Evolutionary conservation across 2,329 filamentous ascomycete genomes (phyloP).

Genomic region (Didymella exigua): DNA sequence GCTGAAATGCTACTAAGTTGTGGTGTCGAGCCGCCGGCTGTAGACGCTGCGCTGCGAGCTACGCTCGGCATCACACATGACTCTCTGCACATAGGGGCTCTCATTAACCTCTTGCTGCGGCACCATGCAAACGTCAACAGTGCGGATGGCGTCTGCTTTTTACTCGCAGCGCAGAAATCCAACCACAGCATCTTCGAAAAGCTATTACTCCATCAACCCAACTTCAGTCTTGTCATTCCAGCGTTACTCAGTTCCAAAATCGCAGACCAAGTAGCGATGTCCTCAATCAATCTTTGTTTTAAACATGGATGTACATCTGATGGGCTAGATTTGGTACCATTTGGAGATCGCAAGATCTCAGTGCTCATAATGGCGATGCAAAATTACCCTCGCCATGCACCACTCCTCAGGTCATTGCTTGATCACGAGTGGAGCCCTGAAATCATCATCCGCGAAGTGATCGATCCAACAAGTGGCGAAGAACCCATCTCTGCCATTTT

Average conservation of each 20-base stretch:
- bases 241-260: conserved; percentile 60
- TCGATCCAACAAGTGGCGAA: conserved; percentile 55
- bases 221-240: conserved; percentile 60
- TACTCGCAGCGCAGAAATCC: conserved; percentile 36
- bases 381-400: conserved; percentile 32
- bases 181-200: conserved; percentile 31
- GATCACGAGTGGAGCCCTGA: conserved; percentile 45
- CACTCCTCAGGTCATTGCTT: conserved; percentile 29
- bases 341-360: conserved; percentile 19
- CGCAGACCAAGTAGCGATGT: conserved; percentile 52
- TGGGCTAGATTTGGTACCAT: conserved; percentile 21
- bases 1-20: conserved; percentile 31
- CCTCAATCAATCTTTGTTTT: conserved; percentile 60
- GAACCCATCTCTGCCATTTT: conserved; percentile 64
- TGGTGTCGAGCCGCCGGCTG: conserved; percentile 37
- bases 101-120: conserved; percentile 35
- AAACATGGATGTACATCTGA: conserved; percentile 52
- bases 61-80: conserved; percentile 24
- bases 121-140: conserved; percentile 40
- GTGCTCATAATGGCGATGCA: conserved; percentile 34
- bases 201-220: conserved; percentile 52
- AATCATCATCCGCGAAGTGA: conserved; percentile 51
- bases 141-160: conserved; percentile 38
- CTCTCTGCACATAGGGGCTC: conserved; percentile 10
- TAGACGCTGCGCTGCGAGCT: conserved; percentile 34